Evolutionary conservation across 805 yeast species (phyloP).

Genomic region (Helenozyma rhizophorensis): DNA sequence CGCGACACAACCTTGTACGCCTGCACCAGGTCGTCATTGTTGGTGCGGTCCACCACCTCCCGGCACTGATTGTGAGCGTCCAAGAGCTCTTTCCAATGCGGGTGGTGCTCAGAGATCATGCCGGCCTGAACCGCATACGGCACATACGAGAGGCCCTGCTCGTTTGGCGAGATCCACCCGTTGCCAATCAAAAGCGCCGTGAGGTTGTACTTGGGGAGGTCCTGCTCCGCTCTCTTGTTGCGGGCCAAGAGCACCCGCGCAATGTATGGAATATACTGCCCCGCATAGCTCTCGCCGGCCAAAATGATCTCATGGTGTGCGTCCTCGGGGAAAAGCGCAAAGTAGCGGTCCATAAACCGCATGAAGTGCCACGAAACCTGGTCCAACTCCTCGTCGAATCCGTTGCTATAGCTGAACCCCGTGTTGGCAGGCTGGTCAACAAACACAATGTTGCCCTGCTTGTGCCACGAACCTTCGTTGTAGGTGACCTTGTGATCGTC

Average conservation of each 20-base stretch:
- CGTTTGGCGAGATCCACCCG: conserved; percentile 90
- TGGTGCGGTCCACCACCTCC: conserved; percentile 33
- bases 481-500: conserved; percentile 37
- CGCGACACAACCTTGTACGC: conserved; percentile 6
- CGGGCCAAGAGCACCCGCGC: conserved; percentile 57
- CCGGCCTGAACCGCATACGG: conserved; percentile 65
- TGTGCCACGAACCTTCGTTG: conserved; percentile 82
- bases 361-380: conserved; percentile 62
- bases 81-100: conserved; percentile 38
- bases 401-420: conserved; percentile 70
- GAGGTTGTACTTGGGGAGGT: conserved; percentile 35
- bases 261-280: conserved; percentile 90
- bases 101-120: conserved; percentile 42
- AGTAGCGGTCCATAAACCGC: conserved; percentile 62
- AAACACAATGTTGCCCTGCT: conserved; percentile 71
- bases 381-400: conserved; percentile 49
- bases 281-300: conserved; percentile 97
- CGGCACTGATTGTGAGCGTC: conserved; percentile 59
- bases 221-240: conserved; percentile 24
- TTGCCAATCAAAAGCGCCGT: conserved; percentile 79
- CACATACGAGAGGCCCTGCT: conserved; percentile 75
- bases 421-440: conserved; percentile 96
- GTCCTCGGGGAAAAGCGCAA: conserved; percentile 70
- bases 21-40: conserved; percentile 15
- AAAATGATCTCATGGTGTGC: conserved; percentile 57